phyloP scores from a whole-genome alignment of 2,329 filamentous ascomycete species.

The Stagonosporopsis rhizophila region DNA sequence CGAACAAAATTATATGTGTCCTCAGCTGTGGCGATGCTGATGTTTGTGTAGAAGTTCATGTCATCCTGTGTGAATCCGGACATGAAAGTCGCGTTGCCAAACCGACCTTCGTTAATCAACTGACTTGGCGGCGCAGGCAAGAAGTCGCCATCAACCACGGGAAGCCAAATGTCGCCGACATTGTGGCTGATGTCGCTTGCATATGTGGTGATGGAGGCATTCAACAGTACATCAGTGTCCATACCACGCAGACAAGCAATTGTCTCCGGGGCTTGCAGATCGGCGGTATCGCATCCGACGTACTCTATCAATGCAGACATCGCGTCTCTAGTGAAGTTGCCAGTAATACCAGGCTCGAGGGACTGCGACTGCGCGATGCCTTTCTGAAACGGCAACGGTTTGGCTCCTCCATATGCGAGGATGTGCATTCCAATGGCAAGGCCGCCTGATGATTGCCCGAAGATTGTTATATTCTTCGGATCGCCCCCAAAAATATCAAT shows the following conservation, averaged over 20 bases:
- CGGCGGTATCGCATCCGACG: constrained; percentile 53
- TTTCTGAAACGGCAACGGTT: constrained; percentile 37
- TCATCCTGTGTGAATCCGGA: constrained; percentile 58
- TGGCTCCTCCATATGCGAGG: constrained; percentile 42
- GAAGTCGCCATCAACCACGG: constrained; percentile 59
- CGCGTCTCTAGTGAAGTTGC: constrained; percentile 58
- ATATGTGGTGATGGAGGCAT: constrained; percentile 55
- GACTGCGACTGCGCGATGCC: constrained; percentile 55
- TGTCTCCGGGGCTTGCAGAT: constrained; percentile 52
- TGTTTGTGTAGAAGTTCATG: constrained; percentile 53
- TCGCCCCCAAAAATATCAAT: constrained; percentile 48
- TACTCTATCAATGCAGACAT: constrained; percentile 53
- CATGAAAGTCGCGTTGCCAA: constrained; percentile 53
- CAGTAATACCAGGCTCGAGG: constrained; percentile 58
- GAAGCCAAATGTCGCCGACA: constrained; percentile 60
- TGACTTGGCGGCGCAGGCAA: constrained; percentile 55
- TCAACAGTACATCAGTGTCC: constrained; percentile 53
- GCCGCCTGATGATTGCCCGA: constrained; percentile 50
- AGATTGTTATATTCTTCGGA: constrained; percentile 46
- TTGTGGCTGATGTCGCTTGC: constrained; percentile 45
- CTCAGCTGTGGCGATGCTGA: constrained; percentile 48
- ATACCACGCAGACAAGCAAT: constrained; percentile 58
- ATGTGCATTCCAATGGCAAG: constrained; percentile 45
- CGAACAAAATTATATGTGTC: constrained; percentile 53
- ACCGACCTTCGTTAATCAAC: constrained; percentile 51